Percentiles rank a stretch among this genome's conserved stretches.
phyloP scores from a whole-genome alignment of 768 basidiomycete species.

The Hericium coralloides region DNA sequence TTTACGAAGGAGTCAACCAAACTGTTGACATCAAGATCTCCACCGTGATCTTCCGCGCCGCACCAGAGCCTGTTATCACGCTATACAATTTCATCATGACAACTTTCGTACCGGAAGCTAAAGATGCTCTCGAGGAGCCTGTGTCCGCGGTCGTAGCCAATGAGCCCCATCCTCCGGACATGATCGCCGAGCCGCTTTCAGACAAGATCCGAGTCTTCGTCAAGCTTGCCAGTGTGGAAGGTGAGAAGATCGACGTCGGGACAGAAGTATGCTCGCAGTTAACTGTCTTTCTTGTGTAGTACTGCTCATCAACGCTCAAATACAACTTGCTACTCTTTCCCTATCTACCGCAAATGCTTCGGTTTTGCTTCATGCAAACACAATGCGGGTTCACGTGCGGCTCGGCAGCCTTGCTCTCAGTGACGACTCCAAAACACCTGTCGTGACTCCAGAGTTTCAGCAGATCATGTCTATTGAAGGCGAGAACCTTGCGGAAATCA shows the following conservation, averaged over 20 bases:
- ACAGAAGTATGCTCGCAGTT: background rate
- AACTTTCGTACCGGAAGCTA: slow-evolving; percentile 67
- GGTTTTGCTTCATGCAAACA: slow-evolving; percentile 60
- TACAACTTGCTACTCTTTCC: slow-evolving; percentile 76
- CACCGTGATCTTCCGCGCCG: slow-evolving; percentile 81
- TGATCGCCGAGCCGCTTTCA: slow-evolving; percentile 3
- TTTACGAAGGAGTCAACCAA: slow-evolving; percentile 83
- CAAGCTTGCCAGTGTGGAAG: slow-evolving; percentile 76
- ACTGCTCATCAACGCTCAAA: slow-evolving; percentile 60
- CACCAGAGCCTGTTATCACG: slow-evolving; percentile 83
- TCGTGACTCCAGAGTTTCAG: slow-evolving; percentile 61
- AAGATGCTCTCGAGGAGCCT: slow-evolving; percentile 4
- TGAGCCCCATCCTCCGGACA: background rate
- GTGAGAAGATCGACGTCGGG: slow-evolving; percentile 29
- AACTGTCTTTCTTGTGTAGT: slow-evolving; percentile 34
- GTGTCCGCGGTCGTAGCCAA: background rate
- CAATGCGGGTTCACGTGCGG: slow-evolving; percentile 70
- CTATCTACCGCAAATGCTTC: slow-evolving; percentile 86
- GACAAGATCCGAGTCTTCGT: slow-evolving; percentile 72
- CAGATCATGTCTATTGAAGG: slow-evolving; percentile 90
- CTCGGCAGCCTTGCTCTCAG: slow-evolving; percentile 76
- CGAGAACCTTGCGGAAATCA: slow-evolving; percentile 87
- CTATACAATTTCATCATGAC: slow-evolving; percentile 97
- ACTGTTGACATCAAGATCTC: slow-evolving; percentile 81
- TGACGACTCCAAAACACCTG: slow-evolving; percentile 53